Base-by-base conservation (phyloP, 2,329 filamentous ascomycete species). In the Xylariomycetidae sp. region DNA sequence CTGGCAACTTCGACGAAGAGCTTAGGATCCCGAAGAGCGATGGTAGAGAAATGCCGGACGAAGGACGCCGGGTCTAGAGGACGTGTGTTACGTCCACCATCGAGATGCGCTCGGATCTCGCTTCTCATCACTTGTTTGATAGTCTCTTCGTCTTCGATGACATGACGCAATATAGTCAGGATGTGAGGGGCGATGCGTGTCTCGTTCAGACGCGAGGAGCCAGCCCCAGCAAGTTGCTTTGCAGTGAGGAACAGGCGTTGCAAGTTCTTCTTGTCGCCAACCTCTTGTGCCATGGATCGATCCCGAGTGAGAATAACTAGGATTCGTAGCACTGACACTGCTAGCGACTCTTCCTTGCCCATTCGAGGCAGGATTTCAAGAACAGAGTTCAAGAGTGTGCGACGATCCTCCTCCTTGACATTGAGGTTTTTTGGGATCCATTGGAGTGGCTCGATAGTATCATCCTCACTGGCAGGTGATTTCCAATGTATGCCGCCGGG, bases 221-320 rank as follows among this genome's bases (percentile, higher is more conserved):
- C 83, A 19, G 79, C 74, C 17, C 84, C 85, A 14, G 86, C 81
- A 38, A 96, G 75, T 57, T 96, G 90, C 58, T 93, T 94, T 37
- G 90, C 79, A 85, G 96, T 95, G 32, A 95, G 76, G 59, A 98
- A 96, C 15, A 98, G 68, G 18, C 87, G 76, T 53, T 92, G 85
- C 30, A 98, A 70, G 48, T 94, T 93, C 54, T 81, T 84, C 64
- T 88, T 95, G 55, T 95, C 84, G 5, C 86, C 85, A 29, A 96
- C 72, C 27, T 74, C 68, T 43, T 78, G 74, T 2, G 92, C 89
- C 40, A 93, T 70, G 10, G 76, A 68, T 31, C 87, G 81, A 39
- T 78, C 76, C 15, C 93, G 78, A 1, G 92, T 95, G 19, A 98
- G 67, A 40, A 95, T 88, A 19, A 94, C 85, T 20, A 98, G 64